Evolutionary conservation across 2,329 filamentous ascomycete species (phyloP), one percentile per base, ranked within the genome.

Genomic region (Phoma sp.): DNA sequence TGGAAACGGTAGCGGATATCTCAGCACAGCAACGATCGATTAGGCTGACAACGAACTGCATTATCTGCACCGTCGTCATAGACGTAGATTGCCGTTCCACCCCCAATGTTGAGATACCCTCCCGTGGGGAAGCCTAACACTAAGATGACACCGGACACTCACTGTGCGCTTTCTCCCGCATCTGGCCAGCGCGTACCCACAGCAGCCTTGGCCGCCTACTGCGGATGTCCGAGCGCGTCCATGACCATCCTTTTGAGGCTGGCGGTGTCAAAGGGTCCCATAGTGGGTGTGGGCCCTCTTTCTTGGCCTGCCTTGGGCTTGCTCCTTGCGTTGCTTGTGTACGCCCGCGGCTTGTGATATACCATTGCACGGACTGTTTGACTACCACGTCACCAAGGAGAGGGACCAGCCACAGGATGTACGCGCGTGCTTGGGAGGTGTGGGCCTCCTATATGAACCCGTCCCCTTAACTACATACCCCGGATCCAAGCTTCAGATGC

Each of bases 321-420:
- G 57, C 67, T 68, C 70, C 72, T 71, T 73, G 68, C 66, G 60
- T 71, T 72, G 69, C 70, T 74, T 74, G 70, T 73, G 65, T 61
- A 59, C 60, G 55, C 62, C 63, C 48, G 58, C 46, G 61, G 52
- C 62, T 62, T 65, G 63, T 58, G 61, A 64, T 65, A 51, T 61
- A 64, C 60, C 55, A 68, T 69, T 67, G 60, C 65, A 71, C 64
- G 58, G 51, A 54, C 57, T 61, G 66, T 68, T 67, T 68, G 64
- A 67, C 63, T 70, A 72, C 65, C 70, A 73, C 71, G 69, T 74
- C 69, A 73, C 67, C 58, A 68, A 64, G 63, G 63, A 41, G 38
- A 57, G 57, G 36, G 61, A 55, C 40, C 57, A 64, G 61, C 66
- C 64, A 65, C 62, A 65, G 64, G 52, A 62, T 54, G 51, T 61